Percentiles rank a stretch among this genome's conserved stretches.
These are phyloP conservation scores for Fusarium staphyleae DNA, from an alignment of 2,329 filamentous ascomycete genomes.

Conservation along the genomic window DNA sequence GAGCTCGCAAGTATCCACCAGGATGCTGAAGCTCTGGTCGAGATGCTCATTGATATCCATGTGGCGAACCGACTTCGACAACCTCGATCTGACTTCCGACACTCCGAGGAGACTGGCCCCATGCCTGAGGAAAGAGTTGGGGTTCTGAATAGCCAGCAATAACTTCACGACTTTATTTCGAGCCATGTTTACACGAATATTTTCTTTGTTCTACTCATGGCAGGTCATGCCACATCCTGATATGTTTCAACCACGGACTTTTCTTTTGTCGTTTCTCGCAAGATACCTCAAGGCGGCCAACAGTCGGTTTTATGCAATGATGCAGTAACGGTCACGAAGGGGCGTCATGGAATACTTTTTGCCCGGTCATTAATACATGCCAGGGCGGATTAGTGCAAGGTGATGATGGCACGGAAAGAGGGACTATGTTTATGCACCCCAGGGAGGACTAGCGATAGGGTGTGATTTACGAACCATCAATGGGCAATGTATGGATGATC, in stretches of 20 bases:
- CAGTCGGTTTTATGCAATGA: constrained; percentile 32
- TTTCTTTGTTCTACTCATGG: constrained; percentile 15
- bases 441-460: constrained; percentile 20
- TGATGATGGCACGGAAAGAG: constrained; percentile 29
- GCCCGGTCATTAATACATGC: constrained; percentile 11
- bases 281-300: constrained; percentile 43
- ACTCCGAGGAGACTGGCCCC: constrained; percentile 50
- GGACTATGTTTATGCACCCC: constrained; percentile 20
- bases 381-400: constrained; percentile 6
- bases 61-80: constrained; percentile 48
- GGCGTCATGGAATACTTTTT: constrained; percentile 36
- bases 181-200: constrained; percentile 17
- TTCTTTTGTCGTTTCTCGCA: constrained; percentile 32
- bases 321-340: constrained; percentile 40
- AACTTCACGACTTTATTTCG: constrained; percentile 2
- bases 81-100: constrained; percentile 34
- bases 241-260: constrained; percentile 4
- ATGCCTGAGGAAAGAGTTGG: constrained; percentile 44
- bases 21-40: constrained; percentile 61
- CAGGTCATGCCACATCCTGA: constrained; percentile 1
- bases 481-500: constrained; percentile 24
- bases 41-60: constrained; percentile 60
- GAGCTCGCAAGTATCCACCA: constrained; percentile 56
- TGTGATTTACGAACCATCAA: constrained; percentile 21
- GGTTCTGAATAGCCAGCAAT: not conserved